phyloP scores from a whole-genome alignment of 2,329 filamentous ascomycete species.

The Xylariomycetidae sp. region DNA sequence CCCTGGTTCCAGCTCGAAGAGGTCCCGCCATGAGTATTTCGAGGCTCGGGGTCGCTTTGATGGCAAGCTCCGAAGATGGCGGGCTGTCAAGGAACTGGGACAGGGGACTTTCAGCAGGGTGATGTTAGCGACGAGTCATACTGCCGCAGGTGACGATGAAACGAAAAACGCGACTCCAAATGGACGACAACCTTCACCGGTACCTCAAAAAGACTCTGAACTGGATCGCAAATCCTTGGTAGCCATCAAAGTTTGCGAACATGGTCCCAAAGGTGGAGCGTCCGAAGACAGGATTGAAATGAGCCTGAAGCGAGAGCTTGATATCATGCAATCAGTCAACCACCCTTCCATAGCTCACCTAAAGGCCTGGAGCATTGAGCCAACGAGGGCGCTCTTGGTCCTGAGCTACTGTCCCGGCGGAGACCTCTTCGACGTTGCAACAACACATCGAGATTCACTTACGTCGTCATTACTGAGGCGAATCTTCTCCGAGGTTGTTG shows the following conservation, averaged over 20 bases:
- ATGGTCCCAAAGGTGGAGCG: slow-evolving; percentile 87
- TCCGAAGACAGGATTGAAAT: slow-evolving; percentile 91
- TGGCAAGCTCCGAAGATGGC: slow-evolving; percentile 68
- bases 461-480: slow-evolving; percentile 66
- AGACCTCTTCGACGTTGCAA: slow-evolving; percentile 90
- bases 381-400: slow-evolving; percentile 75
- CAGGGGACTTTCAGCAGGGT: slow-evolving; percentile 96
- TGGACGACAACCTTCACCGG: slow-evolving; percentile 28
- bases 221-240: slow-evolving; percentile 75
- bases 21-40: slow-evolving; percentile 55
- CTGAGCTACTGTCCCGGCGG: slow-evolving; percentile 90
- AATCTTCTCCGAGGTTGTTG: slow-evolving; percentile 85
- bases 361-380: slow-evolving; percentile 84
- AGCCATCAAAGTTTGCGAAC: slow-evolving; percentile 91
- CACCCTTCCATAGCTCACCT: slow-evolving; percentile 89
- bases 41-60: slow-evolving; percentile 62
- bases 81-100: slow-evolving; percentile 72
- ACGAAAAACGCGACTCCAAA: slow-evolving; percentile 29
- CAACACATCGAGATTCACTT: slow-evolving; percentile 61
- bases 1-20: slow-evolving; percentile 37
- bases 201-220: slow-evolving; percentile 25
- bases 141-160: slow-evolving; percentile 43
- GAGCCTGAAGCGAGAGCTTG: slow-evolving; percentile 87
- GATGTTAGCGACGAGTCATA: slow-evolving; percentile 79
- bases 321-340: slow-evolving; percentile 81